A percentile compares a stretch with the other conserved stretches of the same genome.
These are phyloP conservation scores for Lasiosphaeris hirsuta DNA, from an alignment of 495 filamentous ascomycete genomes.

Conservation along the genomic window DNA sequence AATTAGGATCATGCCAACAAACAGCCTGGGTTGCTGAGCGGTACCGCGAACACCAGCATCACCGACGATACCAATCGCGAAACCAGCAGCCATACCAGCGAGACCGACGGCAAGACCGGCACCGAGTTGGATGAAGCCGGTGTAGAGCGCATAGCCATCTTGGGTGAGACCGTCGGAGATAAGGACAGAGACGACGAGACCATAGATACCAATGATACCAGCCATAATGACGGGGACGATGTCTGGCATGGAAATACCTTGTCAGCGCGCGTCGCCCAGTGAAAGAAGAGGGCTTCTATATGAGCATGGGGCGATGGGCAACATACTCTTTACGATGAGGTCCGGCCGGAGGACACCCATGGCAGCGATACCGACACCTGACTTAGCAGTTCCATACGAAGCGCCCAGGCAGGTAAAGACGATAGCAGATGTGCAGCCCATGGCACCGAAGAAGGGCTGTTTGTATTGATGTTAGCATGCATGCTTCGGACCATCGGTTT, in stretches of 20 bases:
- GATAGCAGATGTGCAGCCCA: conserved; percentile 97
- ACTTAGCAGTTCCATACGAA: conserved; percentile 98
- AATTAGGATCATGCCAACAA: conserved; percentile 99
- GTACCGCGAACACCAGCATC: conserved; percentile 98
- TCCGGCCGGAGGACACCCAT: conserved; percentile 98
- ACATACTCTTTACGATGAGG: conserved; percentile 96
- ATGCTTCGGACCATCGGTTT: conserved; percentile 3
- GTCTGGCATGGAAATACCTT: conserved; percentile 51
- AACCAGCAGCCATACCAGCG: conserved; percentile 94
- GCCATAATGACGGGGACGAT: conserved; percentile 99
- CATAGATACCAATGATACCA: conserved; percentile 99
- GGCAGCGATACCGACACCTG: conserved; percentile 95
- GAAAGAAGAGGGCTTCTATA: conserved; percentile 31
- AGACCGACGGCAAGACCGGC: conserved; percentile 95
- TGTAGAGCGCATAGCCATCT: conserved; percentile 73
- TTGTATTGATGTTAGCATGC: conserved; percentile 31
- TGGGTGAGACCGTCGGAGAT: conserved; percentile 91
- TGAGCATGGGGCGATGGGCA: neutral
- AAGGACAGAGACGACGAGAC: conserved; percentile 95
- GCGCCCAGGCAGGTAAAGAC: conserved; percentile 99
- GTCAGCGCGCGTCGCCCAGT: conserved; percentile 21
- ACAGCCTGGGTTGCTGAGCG: conserved; percentile 93
- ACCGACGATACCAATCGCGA: conserved; percentile 98
- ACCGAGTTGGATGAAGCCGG: conserved; percentile 94
- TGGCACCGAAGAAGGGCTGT: conserved; percentile 98